phyloP scores from a whole-genome alignment of 352 stramenopile genomes.

The Phytophthora tubulina region DNA sequence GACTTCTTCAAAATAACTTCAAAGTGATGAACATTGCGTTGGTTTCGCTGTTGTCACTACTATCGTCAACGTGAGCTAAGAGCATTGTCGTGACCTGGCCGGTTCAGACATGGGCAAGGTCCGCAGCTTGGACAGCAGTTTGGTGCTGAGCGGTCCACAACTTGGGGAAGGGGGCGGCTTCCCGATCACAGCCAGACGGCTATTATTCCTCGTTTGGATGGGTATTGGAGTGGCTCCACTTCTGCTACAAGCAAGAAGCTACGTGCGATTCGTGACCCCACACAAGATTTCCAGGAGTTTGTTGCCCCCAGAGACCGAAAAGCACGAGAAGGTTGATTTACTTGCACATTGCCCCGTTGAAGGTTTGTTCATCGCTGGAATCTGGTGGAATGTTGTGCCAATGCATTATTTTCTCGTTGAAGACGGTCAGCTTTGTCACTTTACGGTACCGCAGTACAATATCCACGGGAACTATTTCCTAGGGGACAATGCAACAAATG shows the following conservation, averaged over 20 bases:
- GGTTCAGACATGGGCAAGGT: constrained; percentile 8
- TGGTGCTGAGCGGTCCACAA: constrained; percentile 31
- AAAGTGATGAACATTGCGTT: constrained; percentile 21
- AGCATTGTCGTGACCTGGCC: background rate
- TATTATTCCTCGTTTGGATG: constrained; percentile 41
- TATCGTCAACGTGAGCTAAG: background rate
- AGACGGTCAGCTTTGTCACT: constrained; percentile 34
- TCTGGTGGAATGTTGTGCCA: constrained; percentile 48
- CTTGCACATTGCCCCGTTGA: constrained; percentile 32
- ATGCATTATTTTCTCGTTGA: constrained; percentile 21
- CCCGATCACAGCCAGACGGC: constrained; percentile 7
- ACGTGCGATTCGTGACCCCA: constrained; percentile 34
- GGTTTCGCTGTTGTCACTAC: constrained; percentile 19
- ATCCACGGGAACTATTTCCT: constrained; percentile 42
- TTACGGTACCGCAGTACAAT: constrained; percentile 43
- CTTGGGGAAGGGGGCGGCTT: constrained; percentile 2
- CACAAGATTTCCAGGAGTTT: constrained; percentile 43
- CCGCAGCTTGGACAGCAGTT: constrained; percentile 26
- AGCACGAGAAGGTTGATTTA: constrained; percentile 15
- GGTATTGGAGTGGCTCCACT: constrained; percentile 37
- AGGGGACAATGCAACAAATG: constrained; percentile 23
- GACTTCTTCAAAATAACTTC: background rate
- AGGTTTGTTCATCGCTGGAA: constrained; percentile 39
- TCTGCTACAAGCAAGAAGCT: constrained; percentile 50
- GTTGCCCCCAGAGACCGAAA: background rate